phyloP scores from a whole-genome alignment of 2,329 filamentous ascomycete genomes.

The Fusarium pseudoanthophilum region DNA sequence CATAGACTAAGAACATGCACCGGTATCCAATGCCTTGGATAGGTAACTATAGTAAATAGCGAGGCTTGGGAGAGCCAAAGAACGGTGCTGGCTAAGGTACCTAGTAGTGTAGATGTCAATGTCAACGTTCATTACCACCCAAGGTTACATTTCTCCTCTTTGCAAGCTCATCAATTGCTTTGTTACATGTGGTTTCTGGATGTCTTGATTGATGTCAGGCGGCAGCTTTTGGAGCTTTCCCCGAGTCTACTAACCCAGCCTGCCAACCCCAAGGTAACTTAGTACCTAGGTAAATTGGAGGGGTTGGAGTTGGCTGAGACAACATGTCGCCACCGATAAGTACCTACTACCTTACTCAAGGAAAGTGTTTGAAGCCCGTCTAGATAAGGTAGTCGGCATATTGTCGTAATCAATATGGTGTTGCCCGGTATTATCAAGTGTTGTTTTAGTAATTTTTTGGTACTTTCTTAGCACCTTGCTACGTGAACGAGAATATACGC shows the following conservation, averaged over 20 bases:
- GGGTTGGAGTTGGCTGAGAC: constrained; percentile 12
- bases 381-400: neutral
- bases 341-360: neutral
- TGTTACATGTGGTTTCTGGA: constrained; percentile 12
- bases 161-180: constrained; percentile 3
- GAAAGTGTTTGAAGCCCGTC: neutral
- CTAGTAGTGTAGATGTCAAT: neutral
- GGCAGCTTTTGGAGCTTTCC: neutral
- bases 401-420: neutral
- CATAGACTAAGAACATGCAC: neutral
- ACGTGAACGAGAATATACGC: neutral
- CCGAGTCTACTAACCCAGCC: neutral
- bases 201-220: constrained; percentile 12
- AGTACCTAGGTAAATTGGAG: neutral
- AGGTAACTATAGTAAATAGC: neutral
- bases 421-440: neutral
- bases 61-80: neutral
- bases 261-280: neutral
- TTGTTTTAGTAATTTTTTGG: neutral
- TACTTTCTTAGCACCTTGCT: neutral
- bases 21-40: neutral
- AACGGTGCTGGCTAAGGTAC: neutral
- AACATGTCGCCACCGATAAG: neutral
- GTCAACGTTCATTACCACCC: neutral
- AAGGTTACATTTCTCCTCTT: constrained; percentile 38